These are phyloP conservation scores for Musa troglodytarum DNA, from an alignment of 176 grass and related monocot species.

Conservation along the genomic window DNA sequence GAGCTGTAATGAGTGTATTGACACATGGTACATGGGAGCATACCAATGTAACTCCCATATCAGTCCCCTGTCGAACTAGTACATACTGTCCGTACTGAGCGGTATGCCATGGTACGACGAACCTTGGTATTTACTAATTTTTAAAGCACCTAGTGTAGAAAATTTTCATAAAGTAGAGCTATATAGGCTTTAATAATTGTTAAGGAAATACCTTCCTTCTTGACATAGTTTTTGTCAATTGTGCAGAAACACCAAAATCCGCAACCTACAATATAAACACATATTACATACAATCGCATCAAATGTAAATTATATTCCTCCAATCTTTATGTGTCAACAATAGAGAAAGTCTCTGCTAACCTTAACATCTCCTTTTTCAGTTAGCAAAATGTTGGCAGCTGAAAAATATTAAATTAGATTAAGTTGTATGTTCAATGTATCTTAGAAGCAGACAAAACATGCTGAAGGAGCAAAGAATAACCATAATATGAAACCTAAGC, in stretches of 20 bases:
- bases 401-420: slow-evolving; percentile 35
- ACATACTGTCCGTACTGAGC: too few species aligned
- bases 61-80: too few species aligned
- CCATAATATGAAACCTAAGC: not conserved
- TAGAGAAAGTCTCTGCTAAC: slow-evolving; percentile 34
- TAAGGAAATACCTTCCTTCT: slow-evolving; percentile 80
- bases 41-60: too few species aligned
- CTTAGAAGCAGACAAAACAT: slow-evolving; percentile 1
- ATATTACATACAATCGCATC: slow-evolving; percentile 8
- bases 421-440: slow-evolving; percentile 12
- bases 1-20: too few species aligned
- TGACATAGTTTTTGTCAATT: slow-evolving; percentile 99
- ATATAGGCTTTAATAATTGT: not conserved
- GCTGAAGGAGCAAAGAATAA: not conserved
- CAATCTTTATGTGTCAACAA: slow-evolving; percentile 19
- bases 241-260: slow-evolving; percentile 96
- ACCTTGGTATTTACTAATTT: too few species aligned
- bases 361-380: slow-evolving; percentile 98
- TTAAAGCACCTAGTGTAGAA: too few species aligned
- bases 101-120: too few species aligned
- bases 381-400: slow-evolving; percentile 97
- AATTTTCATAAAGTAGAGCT: slow-evolving; percentile 3
- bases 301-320: not conserved
- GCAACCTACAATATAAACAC: slow-evolving; percentile 56
- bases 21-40: too few species aligned